These are phyloP conservation scores for Fusarium concolor DNA, from an alignment of 2,329 filamentous ascomycete genomes.

Conservation along the genomic window DNA sequence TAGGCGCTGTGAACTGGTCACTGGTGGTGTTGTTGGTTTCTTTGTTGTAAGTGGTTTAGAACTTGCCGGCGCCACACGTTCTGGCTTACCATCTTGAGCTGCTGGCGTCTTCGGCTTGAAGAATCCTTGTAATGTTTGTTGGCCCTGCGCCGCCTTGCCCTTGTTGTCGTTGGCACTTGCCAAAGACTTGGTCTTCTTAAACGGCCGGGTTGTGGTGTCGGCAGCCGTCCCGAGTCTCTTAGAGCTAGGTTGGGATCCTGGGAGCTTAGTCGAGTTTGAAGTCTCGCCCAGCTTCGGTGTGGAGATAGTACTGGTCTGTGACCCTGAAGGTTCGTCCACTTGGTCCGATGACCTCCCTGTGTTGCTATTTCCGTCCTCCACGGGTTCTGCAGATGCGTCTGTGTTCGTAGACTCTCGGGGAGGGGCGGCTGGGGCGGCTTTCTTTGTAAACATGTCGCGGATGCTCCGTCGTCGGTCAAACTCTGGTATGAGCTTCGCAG, in stretches of 20 bases:
- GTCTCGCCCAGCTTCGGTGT: not conserved
- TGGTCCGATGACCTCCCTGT: not conserved
- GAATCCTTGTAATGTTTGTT: conserved; percentile 79
- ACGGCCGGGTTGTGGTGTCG: conserved; percentile 15
- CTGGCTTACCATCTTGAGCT: conserved; percentile 17
- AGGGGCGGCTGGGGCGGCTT: conserved; percentile 22
- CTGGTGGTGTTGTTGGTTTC: conserved; percentile 10
- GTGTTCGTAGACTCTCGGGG: conserved; percentile 12
- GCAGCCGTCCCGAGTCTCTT: conserved; percentile 34
- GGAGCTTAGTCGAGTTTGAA: conserved; percentile 1
- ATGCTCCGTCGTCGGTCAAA: conserved; percentile 88
- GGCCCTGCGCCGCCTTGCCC: conserved; percentile 50
- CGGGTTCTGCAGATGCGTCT: not conserved
- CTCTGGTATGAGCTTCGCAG: conserved; percentile 86
- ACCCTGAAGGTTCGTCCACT: not conserved
- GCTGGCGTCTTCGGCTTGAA: conserved; percentile 67
- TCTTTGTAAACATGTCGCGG: conserved; percentile 85
- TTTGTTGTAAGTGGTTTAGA: conserved; percentile 32
- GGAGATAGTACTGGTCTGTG: not conserved
- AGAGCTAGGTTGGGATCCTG: conserved; percentile 2
- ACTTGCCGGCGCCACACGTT: conserved; percentile 7
- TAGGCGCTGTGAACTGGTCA: not conserved
- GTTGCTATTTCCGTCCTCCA: not conserved
- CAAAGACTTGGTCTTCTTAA: conserved; percentile 46
- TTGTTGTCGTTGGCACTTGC: conserved; percentile 47